Base-by-base conservation (phyloP, 2,329 filamentous ascomycete species). In the Calonectria henricotiae region DNA sequence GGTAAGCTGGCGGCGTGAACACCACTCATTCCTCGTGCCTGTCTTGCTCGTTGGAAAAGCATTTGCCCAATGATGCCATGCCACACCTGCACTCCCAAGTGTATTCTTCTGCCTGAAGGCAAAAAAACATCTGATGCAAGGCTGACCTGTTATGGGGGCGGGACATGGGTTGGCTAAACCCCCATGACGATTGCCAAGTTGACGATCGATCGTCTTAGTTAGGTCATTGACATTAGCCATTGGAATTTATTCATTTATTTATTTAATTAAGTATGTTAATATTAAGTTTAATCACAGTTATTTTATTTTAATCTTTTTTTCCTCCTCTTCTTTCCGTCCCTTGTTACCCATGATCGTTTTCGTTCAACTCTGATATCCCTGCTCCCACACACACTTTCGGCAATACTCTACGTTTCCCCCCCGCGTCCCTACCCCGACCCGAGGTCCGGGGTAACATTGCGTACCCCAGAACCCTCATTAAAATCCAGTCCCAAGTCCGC, bases 401-500 rank as follows among this genome's bases (percentile, higher is more conserved):
- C 67, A 62, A 32, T 58, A 30, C 32, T 62, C 30, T 32, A 66
- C 55, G 20, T 23, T 23, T n/a, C 62, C 51, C 67, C 67, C 67
- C 67, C 67, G 62, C 67, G 63, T 43, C 62, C 62, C 30, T 41
- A 30, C 43, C 55, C 67, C 60, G 54, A 68, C 55, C 67, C 60
- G 54, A 68, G 44, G 46, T 58, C 67, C 71, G 61, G 62, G 67
- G 67, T 69, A 46, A 25, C 62, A 65, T 54, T 39, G 41, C 44
- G 27, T 27, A 55, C 67, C 61, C 67, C 65, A 44, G 61, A 65
- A 65, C 41, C 61, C 51, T 68, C 67, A 30, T 68, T 65, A 62
- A 51, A 68, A 51, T 58, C 30, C 65, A 69, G 73, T 74, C 70
- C 67, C 63, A 70, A 65, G 55, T n/a, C 69, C 67, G 67, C 62